Percentiles rank a stretch among this genome's conserved stretches.
Conservation (phyloP, 164 flowering plant species). For the Malania oleifera region DNA sequence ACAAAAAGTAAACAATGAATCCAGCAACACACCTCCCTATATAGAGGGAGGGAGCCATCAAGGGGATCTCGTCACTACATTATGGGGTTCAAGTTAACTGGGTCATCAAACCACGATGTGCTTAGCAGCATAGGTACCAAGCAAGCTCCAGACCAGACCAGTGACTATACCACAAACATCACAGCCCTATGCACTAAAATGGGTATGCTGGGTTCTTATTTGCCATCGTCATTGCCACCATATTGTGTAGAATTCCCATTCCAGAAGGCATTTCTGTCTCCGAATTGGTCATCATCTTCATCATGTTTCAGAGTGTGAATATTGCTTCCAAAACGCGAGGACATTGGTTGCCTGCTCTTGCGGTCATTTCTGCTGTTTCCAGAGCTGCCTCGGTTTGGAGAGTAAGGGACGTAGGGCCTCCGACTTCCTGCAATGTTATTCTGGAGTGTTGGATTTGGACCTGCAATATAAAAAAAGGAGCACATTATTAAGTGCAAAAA, state of each 20-base stretch:
- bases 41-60: no score
- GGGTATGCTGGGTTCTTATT: no score
- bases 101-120: no score
- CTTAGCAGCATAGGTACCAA: no score
- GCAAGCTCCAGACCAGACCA: no score
- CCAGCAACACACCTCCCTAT: no score
- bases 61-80: no score
- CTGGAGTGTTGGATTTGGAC: slow-evolving; percentile 36
- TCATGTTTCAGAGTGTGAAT: slow-evolving; percentile 71
- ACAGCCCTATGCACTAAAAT: no score
- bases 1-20: no score
- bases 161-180: no score
- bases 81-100: no score
- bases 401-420: slow-evolving; percentile 11
- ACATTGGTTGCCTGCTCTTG: slow-evolving; percentile 30
- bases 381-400: slow-evolving; percentile 24
- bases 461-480: slow-evolving; percentile 33
- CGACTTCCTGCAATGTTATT: slow-evolving; percentile 24
- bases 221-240: slow-evolving; percentile 50
- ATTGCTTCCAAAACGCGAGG: slow-evolving; percentile 54
- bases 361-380: slow-evolving; percentile 20
- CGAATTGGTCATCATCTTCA: slow-evolving; percentile 49
- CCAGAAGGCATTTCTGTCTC: slow-evolving; percentile 71
- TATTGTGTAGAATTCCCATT: slow-evolving; percentile 89
- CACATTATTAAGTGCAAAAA: no score